A percentile compares a stretch with the other conserved stretches of the same genome.
Conservation (phyloP, 2,329 filamentous ascomycete genomes). For the Aureobasidium subglaciale region DNA sequence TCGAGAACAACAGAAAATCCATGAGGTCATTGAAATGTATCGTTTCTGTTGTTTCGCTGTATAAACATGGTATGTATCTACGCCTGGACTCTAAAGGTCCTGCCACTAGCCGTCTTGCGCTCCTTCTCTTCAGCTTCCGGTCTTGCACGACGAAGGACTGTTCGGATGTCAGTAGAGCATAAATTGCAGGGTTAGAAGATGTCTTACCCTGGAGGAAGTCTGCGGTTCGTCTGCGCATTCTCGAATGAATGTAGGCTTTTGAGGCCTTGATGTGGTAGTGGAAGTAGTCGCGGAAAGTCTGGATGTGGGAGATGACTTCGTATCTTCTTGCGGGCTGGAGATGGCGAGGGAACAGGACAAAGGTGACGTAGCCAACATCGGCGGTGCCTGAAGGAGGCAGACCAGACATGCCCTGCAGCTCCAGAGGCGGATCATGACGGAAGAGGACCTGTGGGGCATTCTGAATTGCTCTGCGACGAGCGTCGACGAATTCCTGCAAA, state of each 20-base stretch:
- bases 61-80: conserved; percentile 18
- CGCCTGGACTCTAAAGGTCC: conserved; percentile 70
- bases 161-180: not conserved
- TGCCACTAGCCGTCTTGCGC: conserved; percentile 92
- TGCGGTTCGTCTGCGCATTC: conserved; percentile 94
- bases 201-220: conserved; percentile 89
- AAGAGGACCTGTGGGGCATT: conserved; percentile 98
- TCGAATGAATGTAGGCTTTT: conserved; percentile 97
- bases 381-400: conserved; percentile 67
- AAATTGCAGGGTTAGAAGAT: not conserved
- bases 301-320: conserved; percentile 96
- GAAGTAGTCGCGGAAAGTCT: conserved; percentile 99
- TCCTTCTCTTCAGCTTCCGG: conserved; percentile 97
- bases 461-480: conserved; percentile 87
- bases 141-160: conserved; percentile 89
- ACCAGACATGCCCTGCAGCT: conserved; percentile 81
- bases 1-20: too few species aligned
- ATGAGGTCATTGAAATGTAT: not conserved
- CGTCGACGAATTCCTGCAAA: conserved; percentile 97
- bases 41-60: not conserved
- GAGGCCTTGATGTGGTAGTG: conserved; percentile 99
- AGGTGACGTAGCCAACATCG: conserved; percentile 95
- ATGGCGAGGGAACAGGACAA: conserved; percentile 94
- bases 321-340: conserved; percentile 82
- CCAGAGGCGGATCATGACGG: conserved; percentile 86